phyloP scores from a whole-genome alignment of 108 stramenopile genomes.

The Conticribra guillardii region DNA sequence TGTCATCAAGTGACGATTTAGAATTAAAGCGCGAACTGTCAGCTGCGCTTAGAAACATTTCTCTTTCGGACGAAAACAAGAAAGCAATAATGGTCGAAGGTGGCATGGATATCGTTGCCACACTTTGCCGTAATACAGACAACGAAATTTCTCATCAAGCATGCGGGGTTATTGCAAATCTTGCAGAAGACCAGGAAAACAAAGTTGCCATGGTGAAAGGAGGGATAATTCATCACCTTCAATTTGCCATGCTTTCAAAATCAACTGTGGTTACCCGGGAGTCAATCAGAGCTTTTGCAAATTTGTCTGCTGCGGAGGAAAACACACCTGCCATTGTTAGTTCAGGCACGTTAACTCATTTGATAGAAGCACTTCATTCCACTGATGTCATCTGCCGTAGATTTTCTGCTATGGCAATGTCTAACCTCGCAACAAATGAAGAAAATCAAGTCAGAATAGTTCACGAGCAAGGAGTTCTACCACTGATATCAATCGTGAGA shows the following conservation, averaged over 20 bases:
- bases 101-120: conserved; percentile 65
- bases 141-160: conserved; percentile 75
- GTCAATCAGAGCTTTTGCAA: conserved; percentile 77
- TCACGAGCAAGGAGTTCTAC: conserved; percentile 66
- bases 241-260: conserved; percentile 76
- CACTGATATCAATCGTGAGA: conserved; percentile 36
- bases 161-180: conserved; percentile 78
- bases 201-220: conserved; percentile 67
- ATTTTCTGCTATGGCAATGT: conserved; percentile 85
- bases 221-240: conserved; percentile 82
- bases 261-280: conserved; percentile 74
- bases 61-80: conserved; percentile 82
- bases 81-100: conserved; percentile 65
- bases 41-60: conserved; percentile 77
- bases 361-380: conserved; percentile 68
- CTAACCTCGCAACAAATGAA: conserved; percentile 70
- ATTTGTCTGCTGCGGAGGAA: conserved; percentile 77
- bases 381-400: conserved; percentile 76
- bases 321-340: conserved; percentile 70
- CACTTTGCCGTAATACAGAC: conserved; percentile 72
- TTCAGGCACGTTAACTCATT: conserved; percentile 64
- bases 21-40: conserved; percentile 85
- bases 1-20: conserved; percentile 61
- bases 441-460: conserved; percentile 67
- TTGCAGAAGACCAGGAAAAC: conserved; percentile 72